Conservation (phyloP, 176 grass and related monocot species). For the Aechmea fasciata region DNA sequence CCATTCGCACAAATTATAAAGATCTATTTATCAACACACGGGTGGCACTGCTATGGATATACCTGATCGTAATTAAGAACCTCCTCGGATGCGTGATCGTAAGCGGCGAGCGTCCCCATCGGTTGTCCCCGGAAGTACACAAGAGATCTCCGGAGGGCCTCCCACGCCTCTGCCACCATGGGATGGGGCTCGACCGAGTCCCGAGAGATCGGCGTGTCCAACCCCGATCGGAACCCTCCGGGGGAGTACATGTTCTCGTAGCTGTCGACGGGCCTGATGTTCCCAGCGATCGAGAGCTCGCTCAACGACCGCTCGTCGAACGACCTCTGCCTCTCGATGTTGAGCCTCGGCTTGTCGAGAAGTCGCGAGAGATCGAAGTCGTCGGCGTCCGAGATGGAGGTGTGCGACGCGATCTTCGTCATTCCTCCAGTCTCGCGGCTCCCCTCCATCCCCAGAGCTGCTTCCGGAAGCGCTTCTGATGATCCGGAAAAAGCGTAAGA, state of each 20-base stretch:
- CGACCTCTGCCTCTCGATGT: conserved; percentile 65
- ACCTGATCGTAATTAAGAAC: conserved; percentile 99
- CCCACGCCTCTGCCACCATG: conserved; percentile 68
- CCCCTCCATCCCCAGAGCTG: neutral
- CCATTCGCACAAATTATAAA: neutral
- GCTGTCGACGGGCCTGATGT: conserved; percentile 31
- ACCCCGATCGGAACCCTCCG: conserved; percentile 17
- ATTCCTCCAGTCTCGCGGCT: conserved; percentile 7
- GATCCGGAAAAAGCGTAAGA: neutral
- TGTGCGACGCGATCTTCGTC: conserved; percentile 44
- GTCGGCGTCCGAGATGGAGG: conserved; percentile 59
- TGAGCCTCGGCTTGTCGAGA: conserved; percentile 41
- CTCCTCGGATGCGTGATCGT: conserved; percentile 58
- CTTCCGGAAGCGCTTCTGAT: neutral
- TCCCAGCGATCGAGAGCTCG: conserved; percentile 36
- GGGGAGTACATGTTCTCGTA: conserved; percentile 59
- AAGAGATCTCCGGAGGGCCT: conserved; percentile 57
- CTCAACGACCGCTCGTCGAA: conserved; percentile 77
- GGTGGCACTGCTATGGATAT: neutral
- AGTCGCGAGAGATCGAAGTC: conserved; percentile 51
- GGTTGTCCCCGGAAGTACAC: conserved; percentile 65
- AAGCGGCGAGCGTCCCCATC: conserved; percentile 59
- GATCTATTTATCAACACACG: neutral
- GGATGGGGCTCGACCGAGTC: conserved; percentile 44
- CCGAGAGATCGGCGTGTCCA: conserved; percentile 36